Evolutionary conservation across 768 basidiomycete species (phyloP).

Genomic region (Hirschioporus abietinus): DNA sequence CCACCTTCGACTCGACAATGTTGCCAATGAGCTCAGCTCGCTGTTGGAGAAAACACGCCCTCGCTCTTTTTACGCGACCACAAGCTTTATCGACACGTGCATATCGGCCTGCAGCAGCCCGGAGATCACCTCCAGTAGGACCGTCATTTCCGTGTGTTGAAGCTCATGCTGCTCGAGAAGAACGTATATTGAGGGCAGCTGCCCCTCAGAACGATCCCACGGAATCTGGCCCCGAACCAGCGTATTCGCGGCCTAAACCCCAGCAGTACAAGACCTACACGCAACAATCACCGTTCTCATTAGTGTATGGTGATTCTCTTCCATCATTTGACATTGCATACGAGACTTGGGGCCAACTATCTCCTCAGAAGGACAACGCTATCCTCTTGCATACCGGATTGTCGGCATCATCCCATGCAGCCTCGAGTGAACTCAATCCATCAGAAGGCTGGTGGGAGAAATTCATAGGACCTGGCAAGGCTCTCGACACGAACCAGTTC

Average conservation of each 20-base stretch:
- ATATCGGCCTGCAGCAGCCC: neutral
- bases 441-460: constrained; percentile 97
- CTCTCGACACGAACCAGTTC: constrained; percentile 88
- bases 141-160: constrained; percentile 72
- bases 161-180: constrained; percentile 69
- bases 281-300: constrained; percentile 53
- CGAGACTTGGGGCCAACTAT: constrained; percentile 95
- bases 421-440: constrained; percentile 70
- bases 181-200: constrained; percentile 35
- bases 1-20: constrained; percentile 14
- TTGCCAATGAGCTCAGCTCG: constrained; percentile 18
- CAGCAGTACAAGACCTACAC: constrained; percentile 66
- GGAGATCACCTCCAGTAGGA: constrained; percentile 5
- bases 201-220: constrained; percentile 20
- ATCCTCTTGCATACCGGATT: constrained; percentile 96
- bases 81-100: neutral
- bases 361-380: constrained; percentile 71
- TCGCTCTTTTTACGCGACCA: neutral
- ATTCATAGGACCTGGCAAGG: constrained; percentile 93
- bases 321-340: constrained; percentile 85
- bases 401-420: constrained; percentile 93
- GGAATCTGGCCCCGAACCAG: constrained; percentile 70
- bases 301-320: constrained; percentile 57
- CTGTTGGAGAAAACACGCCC: constrained; percentile 5
- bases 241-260: constrained; percentile 77